These are phyloP conservation scores for Pseudocercospora crystallina DNA, from an alignment of 2,329 filamentous ascomycete species.

Conservation along the genomic window DNA sequence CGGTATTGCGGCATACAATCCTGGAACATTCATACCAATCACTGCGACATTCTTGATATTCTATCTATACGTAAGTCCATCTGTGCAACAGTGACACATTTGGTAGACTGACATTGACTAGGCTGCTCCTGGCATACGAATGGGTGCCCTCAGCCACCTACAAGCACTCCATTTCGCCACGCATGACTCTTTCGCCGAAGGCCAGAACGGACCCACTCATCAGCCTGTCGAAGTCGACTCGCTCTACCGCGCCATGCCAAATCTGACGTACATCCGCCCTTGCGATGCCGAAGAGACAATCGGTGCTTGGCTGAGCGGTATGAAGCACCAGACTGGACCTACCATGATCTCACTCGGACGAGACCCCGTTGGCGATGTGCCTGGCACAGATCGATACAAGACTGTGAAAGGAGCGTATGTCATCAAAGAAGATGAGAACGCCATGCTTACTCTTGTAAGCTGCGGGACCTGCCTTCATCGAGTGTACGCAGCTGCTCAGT, in stretches of 20 bases:
- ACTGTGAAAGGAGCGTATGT: conserved; percentile 42
- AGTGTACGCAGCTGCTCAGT: too few species aligned
- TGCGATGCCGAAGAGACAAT: conserved; percentile 34
- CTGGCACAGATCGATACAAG: conserved; percentile 33
- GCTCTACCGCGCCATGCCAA: conserved; percentile 32
- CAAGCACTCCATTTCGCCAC: conserved; percentile 32
- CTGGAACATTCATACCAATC: conserved; percentile 30
- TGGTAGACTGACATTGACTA: too few species aligned
- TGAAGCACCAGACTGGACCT: conserved; percentile 37
- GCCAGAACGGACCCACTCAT: conserved; percentile 33
- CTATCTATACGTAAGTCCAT: conserved; percentile 26
- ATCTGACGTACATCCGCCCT: conserved; percentile 31
- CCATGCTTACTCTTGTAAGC: conserved; percentile 39
- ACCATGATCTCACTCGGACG: conserved; percentile 42
- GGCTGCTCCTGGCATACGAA: conserved; percentile 29
- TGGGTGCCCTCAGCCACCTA: conserved; percentile 31
- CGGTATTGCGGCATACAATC: conserved; percentile 30
- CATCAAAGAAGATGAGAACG: conserved; percentile 33
- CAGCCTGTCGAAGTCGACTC: conserved; percentile 31
- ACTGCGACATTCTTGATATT: conserved; percentile 33
- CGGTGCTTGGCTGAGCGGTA: conserved; percentile 41
- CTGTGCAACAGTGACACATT: too few species aligned
- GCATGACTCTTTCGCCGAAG: conserved; percentile 31
- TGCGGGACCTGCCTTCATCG: not conserved
- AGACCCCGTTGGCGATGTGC: conserved; percentile 37